Conservation (phyloP, 2,329 filamentous ascomycete genomes). For the Ophiostoma ulmi region DNA sequence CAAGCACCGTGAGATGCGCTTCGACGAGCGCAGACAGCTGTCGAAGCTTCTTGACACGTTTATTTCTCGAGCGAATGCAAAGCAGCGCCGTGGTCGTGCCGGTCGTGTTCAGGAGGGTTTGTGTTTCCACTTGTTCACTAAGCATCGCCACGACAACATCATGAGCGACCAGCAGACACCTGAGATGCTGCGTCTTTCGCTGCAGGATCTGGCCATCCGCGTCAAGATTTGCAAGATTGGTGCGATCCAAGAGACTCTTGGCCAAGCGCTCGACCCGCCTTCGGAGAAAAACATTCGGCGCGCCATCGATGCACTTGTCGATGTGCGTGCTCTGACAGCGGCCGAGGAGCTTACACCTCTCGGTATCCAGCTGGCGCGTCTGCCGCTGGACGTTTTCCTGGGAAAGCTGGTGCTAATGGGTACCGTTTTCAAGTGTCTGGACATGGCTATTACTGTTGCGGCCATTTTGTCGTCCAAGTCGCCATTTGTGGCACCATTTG, state of each 20-base stretch:
- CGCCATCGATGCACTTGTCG: slow-evolving; percentile 86
- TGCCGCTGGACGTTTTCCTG: slow-evolving; percentile 90
- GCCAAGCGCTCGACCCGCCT: slow-evolving; percentile 83
- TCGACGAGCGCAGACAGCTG: slow-evolving; percentile 86
- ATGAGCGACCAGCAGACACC: slow-evolving; percentile 93
- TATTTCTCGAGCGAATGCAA: slow-evolving; percentile 91
- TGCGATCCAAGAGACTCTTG: slow-evolving; percentile 82
- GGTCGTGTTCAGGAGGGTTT: slow-evolving; percentile 92
- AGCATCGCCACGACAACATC: slow-evolving; percentile 73
- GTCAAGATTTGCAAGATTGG: slow-evolving; percentile 98
- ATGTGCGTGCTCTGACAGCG: slow-evolving; percentile 81
- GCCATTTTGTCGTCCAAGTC: slow-evolving; percentile 93
- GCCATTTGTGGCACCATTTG: slow-evolving; percentile 82
- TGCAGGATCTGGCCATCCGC: slow-evolving; percentile 91
- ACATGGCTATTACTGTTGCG: slow-evolving; percentile 85
- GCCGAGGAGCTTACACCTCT: slow-evolving; percentile 80
- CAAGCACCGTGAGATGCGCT: slow-evolving; percentile 96
- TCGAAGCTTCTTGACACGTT: slow-evolving; percentile 90
- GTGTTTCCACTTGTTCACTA: slow-evolving; percentile 95
- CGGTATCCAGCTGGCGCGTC: slow-evolving; percentile 76
- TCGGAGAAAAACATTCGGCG: slow-evolving; percentile 87
- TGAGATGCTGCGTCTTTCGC: slow-evolving; percentile 87
- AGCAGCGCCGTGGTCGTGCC: slow-evolving; percentile 87
- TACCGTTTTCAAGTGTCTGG: slow-evolving; percentile 81
- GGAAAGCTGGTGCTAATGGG: slow-evolving; percentile 89